Evolutionary conservation across 2,329 filamentous ascomycete genomes (phyloP).

Genomic region (Geosmithia morbida): DNA sequence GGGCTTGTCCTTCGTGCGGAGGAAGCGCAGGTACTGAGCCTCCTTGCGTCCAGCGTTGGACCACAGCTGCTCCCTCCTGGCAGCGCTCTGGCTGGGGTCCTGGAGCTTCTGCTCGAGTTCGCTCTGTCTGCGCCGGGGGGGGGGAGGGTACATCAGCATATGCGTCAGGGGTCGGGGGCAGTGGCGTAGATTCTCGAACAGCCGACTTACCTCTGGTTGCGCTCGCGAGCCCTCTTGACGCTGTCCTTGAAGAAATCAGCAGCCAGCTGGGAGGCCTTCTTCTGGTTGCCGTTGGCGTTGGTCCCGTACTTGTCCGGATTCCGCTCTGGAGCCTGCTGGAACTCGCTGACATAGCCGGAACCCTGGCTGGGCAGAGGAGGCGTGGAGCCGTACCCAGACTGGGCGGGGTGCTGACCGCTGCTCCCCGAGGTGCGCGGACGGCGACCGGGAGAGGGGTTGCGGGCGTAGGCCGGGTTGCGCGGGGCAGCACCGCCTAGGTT

Average conservation of each 20-base stretch:
- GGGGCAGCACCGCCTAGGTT: constrained; percentile 64
- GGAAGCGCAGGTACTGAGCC: constrained; percentile 82
- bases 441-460: constrained; percentile 46
- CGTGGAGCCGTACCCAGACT: constrained; percentile 59
- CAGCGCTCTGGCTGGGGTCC: constrained; percentile 59
- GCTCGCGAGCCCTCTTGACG: constrained; percentile 86
- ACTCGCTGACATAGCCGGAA: constrained; percentile 46
- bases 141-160: background rate
- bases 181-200: background rate
- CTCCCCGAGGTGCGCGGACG: constrained; percentile 71
- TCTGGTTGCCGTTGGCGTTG: constrained; percentile 54
- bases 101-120: constrained; percentile 79
- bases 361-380: constrained; percentile 50
- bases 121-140: constrained; percentile 51
- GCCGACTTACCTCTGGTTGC: constrained; percentile 68
- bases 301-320: constrained; percentile 68
- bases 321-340: constrained; percentile 66
- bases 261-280: constrained; percentile 56
- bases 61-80: constrained; percentile 72
- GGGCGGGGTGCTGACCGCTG: constrained; percentile 17
- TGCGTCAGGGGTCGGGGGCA: background rate
- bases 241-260: constrained; percentile 97
- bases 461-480: constrained; percentile 61
- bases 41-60: constrained; percentile 77
- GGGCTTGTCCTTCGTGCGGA: constrained; percentile 83